Percentiles rank a stretch among this genome's conserved stretches.
Evolutionary conservation across 148 eudicot species (phyloP).

Genomic region (Nepenthes gracilis): DNA sequence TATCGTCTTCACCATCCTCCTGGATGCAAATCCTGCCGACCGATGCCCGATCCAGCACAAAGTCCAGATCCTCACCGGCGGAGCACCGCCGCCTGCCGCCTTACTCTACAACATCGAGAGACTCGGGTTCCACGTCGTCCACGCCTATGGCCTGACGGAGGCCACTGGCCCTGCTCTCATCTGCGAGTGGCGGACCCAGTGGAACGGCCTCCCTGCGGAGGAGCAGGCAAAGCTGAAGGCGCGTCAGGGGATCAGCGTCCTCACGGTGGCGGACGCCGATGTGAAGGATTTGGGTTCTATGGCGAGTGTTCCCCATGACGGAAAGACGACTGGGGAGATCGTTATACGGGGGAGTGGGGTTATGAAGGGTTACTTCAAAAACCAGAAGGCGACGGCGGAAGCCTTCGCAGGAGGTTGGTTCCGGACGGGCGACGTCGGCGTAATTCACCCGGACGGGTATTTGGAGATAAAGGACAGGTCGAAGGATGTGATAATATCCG

Average conservation of each 20-base stretch:
- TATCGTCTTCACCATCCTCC: conserved; percentile 49
- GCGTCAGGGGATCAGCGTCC: conserved; percentile 59
- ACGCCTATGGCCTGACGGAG: conserved; percentile 72
- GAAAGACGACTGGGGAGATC: conserved; percentile 57
- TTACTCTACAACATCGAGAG: conserved; percentile 40
- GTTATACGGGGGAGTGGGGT: conserved; percentile 70
- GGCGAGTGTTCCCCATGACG: conserved; percentile 51
- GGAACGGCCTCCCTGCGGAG: conserved; percentile 38
- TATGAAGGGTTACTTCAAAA: conserved; percentile 76
- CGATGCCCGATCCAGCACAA: conserved; percentile 8
- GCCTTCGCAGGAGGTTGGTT: conserved; percentile 70
- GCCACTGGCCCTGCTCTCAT: conserved; percentile 27
- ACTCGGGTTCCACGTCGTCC: conserved; percentile 66
- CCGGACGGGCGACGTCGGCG: conserved; percentile 75
- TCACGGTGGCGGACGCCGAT: conserved; percentile 54
- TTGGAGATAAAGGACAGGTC: conserved; percentile 67
- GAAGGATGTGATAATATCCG: conserved; percentile 80
- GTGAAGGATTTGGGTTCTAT: conserved; percentile 37
- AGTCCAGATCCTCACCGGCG: conserved; percentile 69
- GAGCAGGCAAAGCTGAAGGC: conserved; percentile 43
- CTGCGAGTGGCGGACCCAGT: conserved; percentile 18
- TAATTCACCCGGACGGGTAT: conserved; percentile 66
- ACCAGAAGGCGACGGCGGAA: conserved; percentile 33
- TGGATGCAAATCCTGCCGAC: conserved; percentile 40
- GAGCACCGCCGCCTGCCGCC: conserved; percentile 75